Evolutionary conservation across 164 flowering plant species (phyloP).

Genomic region (Vitis amurensis): DNA sequence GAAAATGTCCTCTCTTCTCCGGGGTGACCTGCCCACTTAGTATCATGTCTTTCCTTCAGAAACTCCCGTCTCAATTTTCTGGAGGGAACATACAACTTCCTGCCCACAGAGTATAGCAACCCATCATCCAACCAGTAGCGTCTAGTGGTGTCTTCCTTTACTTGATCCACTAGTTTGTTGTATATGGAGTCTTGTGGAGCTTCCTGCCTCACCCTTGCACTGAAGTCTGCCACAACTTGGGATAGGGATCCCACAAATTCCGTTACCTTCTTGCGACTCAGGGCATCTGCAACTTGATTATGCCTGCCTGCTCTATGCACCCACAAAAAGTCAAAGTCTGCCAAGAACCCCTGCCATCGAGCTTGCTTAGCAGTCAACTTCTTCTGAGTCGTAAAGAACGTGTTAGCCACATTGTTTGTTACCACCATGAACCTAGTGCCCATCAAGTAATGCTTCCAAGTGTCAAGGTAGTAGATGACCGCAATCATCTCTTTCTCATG

Average conservation of each 20-base stretch:
- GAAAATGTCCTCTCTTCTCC: slow-evolving; percentile 16
- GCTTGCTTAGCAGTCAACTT: too few relatives aligned
- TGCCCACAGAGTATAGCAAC: slow-evolving; percentile 7
- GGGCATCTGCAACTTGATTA: slow-evolving; percentile 11
- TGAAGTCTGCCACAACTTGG: neutral
- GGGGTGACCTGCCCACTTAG: slow-evolving; percentile 22
- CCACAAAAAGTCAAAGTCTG: neutral
- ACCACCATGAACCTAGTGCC: slow-evolving; percentile 4
- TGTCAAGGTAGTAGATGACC: neutral
- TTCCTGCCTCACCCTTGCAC: neutral
- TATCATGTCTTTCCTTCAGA: too few relatives aligned
- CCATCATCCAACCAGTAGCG: slow-evolving; percentile 14
- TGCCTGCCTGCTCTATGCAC: slow-evolving; percentile 6
- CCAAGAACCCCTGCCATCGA: too few relatives aligned
- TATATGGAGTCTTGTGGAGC: neutral
- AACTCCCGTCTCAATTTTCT: neutral
- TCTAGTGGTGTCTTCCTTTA: too few relatives aligned
- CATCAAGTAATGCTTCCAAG: slow-evolving; percentile 18
- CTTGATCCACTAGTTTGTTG: too few relatives aligned
- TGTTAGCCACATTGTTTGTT: slow-evolving; percentile 11
- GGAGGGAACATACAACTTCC: slow-evolving; percentile 2
- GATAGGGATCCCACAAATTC: neutral
- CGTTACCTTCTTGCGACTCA: slow-evolving; percentile 8
- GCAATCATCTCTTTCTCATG: too few relatives aligned
- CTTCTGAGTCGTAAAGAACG: too few relatives aligned